Evolutionary conservation across 495 filamentous ascomycete species (phyloP), one percentile per base, ranked within the genome.

Genomic region (Penicillium waksmanii): DNA sequence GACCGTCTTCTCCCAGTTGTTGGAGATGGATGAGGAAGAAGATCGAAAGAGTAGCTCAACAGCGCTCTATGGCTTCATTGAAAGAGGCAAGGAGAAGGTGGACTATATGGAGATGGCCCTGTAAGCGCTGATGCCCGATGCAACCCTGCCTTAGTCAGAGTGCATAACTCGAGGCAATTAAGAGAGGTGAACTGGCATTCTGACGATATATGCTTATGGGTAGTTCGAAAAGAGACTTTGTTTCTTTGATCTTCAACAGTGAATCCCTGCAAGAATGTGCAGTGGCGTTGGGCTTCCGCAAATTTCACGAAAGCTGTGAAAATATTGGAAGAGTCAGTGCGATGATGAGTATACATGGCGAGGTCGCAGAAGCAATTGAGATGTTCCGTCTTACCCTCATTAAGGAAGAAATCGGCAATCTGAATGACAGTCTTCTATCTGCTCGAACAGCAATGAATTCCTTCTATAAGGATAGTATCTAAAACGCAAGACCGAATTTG

Each of bases 1-100:
- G 46, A 25, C 46, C 23, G 46, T 31, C 46, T 49, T 49, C 46
- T 49, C 46, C 11, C 46, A 49, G 19, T 2, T 49, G 8, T 25
- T 49, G 19, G 46, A 49, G 46, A 49, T 49, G 23, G 46, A 49
- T 12, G 17, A 49, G 6, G 46, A 49, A 49, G 46, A 49, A 27
- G 19, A 5, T 49, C 46, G 46, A 2, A 27, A 49, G 46, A 49
- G 12, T 25, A 49, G 46, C 19, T 49, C 46, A 9, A 49, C 8
- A 13, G n/a, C 46, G 27, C 46, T 49, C 1, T 49, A 49, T 49
- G 46, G 23, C 13, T 49, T 49, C 8, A 5, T 49, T 49, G 46
- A 49, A 49, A 27, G 46, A 23, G 21, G 18, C 46, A 13, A 49
- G 17, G 8, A 49, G 21, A 49, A 23, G 17, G 46, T 49, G 17